Conservation (phyloP, 176 grass and related monocot genomes). For the Oryza punctata region DNA sequence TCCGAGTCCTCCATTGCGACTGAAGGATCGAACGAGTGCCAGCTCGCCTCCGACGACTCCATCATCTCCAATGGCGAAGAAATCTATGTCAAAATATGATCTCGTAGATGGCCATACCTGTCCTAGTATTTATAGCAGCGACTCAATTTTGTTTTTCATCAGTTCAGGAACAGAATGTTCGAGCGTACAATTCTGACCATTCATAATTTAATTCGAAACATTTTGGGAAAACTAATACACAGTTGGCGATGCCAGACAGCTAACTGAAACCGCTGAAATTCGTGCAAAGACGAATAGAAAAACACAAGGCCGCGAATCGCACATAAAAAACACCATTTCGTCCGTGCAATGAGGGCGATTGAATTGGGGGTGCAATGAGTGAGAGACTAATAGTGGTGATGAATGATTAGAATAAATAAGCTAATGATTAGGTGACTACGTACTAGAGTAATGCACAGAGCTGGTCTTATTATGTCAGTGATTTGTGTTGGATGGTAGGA, state of each 20-base stretch:
- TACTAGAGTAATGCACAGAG: constrained; percentile 30
- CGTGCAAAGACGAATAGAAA: constrained; percentile 22
- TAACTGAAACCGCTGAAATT: constrained; percentile 34
- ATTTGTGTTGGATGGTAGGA: constrained; percentile 42
- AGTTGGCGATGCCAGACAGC: constrained; percentile 49
- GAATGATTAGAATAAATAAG: constrained; percentile 11
- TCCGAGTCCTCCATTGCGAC: constrained; percentile 71
- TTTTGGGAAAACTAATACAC: constrained; percentile 30
- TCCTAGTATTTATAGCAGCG: constrained; percentile 36
- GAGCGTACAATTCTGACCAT: constrained; percentile 51
- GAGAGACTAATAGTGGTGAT: constrained; percentile 5
- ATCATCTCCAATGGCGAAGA: constrained; percentile 17
- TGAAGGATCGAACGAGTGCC: constrained; percentile 70
- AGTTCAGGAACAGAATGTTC: constrained; percentile 32
- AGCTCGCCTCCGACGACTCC: constrained; percentile 58
- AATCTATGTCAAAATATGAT: background rate
- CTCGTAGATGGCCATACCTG: constrained; percentile 5
- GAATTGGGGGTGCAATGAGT: constrained; percentile 6
- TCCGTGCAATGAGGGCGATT: constrained; percentile 17
- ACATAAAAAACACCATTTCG: background rate
- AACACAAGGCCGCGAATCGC: constrained; percentile 23
- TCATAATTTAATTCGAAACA: constrained; percentile 42
- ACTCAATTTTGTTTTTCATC: background rate
- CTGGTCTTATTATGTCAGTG: constrained; percentile 23
- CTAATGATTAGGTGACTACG: constrained; percentile 38